These are phyloP conservation scores for Lachnellula willkommii DNA, from an alignment of 2,329 filamentous ascomycete species.

Conservation along the genomic window DNA sequence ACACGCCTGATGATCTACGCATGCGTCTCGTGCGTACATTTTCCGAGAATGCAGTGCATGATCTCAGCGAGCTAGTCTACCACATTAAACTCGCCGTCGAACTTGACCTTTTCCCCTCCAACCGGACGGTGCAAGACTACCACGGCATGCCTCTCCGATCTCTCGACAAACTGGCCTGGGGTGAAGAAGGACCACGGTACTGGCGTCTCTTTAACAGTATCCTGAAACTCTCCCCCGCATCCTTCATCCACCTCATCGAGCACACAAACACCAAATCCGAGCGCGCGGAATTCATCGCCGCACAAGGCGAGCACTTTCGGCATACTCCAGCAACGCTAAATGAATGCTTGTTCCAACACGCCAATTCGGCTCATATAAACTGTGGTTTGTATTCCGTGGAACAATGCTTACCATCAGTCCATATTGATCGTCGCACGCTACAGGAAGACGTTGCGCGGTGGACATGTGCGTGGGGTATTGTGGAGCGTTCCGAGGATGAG, in stretches of 20 bases:
- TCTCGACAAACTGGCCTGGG: slow-evolving; percentile 28
- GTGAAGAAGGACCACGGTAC: slow-evolving; percentile 24
- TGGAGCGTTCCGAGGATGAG: not conserved
- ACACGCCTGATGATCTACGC: slow-evolving; percentile 22
- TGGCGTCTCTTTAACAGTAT: slow-evolving; percentile 22
- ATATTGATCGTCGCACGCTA: not conserved
- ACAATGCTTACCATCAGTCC: not conserved
- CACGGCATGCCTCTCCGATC: slow-evolving; percentile 19
- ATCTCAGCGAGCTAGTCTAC: slow-evolving; percentile 26
- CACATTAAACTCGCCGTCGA: slow-evolving; percentile 26
- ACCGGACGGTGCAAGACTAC: slow-evolving; percentile 25
- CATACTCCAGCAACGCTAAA: slow-evolving; percentile 28
- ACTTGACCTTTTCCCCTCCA: slow-evolving; percentile 28
- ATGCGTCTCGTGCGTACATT: slow-evolving; percentile 26
- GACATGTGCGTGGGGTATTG: not conserved
- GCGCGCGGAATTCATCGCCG: slow-evolving; percentile 22
- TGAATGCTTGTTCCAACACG: slow-evolving; percentile 4
- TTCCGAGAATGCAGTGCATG: slow-evolving; percentile 24
- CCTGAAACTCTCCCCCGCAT: slow-evolving; percentile 25
- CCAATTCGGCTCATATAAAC: not conserved
- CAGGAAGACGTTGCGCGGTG: not conserved
- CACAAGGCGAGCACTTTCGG: slow-evolving; percentile 20
- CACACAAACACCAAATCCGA: slow-evolving; percentile 27
- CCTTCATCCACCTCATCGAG: slow-evolving; percentile 27
- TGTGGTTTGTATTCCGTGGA: not conserved